These are phyloP conservation scores for Eucalyptus curtisii DNA, from an alignment of 345 rosid genomes.

Conservation along the genomic window DNA sequence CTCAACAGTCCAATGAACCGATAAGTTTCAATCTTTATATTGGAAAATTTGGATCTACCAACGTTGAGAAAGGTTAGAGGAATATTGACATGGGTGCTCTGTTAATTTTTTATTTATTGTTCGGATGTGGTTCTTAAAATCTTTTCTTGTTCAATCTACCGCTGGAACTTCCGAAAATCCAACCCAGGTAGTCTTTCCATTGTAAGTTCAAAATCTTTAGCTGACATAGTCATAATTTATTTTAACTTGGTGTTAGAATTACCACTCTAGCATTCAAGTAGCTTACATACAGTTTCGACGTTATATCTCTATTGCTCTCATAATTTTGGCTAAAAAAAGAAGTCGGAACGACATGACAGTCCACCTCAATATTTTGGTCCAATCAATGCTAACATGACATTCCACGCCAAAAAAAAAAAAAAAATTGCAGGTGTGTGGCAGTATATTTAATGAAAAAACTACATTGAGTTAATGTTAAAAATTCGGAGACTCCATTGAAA, in stretches of 20 bases:
- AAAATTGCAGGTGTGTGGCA: too few species aligned
- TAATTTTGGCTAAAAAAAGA: background rate
- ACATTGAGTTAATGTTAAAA: too few species aligned
- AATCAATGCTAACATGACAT: background rate
- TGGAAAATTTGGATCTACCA: background rate
- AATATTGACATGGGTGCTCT: background rate
- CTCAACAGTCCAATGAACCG: background rate
- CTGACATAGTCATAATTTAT: background rate
- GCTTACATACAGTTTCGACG: background rate
- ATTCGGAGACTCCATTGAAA: background rate
- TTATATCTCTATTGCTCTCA: background rate
- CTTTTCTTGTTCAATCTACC: background rate
- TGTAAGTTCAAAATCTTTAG: background rate
- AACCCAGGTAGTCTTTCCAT: background rate
- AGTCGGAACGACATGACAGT: background rate
- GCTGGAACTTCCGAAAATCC: background rate
- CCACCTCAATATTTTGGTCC: background rate
- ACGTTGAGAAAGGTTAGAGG: background rate
- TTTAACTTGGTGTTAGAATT: background rate
- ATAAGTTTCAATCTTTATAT: background rate
- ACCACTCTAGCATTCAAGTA: background rate
- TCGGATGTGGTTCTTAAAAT: background rate
- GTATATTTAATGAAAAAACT: background rate
- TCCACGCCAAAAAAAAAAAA: too few species aligned
- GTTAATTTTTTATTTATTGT: background rate